Percentiles rank a stretch among this genome's conserved stretches.
Conservation (phyloP, 2,329 filamentous ascomycete species). For the Ophiostoma populinum region DNA sequence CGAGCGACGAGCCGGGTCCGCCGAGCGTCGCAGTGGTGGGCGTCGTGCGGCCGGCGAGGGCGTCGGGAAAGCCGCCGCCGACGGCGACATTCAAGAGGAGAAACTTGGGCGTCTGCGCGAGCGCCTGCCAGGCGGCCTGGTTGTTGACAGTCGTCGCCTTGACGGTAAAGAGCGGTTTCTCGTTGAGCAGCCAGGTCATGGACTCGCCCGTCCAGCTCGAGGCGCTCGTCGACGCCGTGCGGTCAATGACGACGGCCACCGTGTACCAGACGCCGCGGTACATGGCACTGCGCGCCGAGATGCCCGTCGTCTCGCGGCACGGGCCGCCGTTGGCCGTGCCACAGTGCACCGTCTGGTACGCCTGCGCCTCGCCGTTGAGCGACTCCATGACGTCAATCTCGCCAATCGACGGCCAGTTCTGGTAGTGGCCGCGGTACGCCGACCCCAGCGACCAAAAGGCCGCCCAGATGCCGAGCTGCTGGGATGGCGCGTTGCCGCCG, state of each 20-base stretch:
- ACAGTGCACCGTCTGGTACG: constrained; percentile 25
- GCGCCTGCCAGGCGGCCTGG: constrained; percentile 27
- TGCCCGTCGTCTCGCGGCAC: constrained; percentile 24
- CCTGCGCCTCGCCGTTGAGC: constrained; percentile 20
- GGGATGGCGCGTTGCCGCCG: constrained; percentile 13
- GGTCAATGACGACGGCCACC: constrained; percentile 33
- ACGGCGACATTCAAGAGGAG: constrained; percentile 39
- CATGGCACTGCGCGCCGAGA: constrained; percentile 13
- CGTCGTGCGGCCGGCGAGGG: constrained; percentile 14
- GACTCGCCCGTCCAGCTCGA: constrained; percentile 28
- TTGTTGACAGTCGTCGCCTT: constrained; percentile 27
- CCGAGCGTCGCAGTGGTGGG: constrained; percentile 29
- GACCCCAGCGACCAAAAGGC: constrained; percentile 29
- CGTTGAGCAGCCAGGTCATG: constrained; percentile 34
- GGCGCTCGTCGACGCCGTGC: constrained; percentile 17
- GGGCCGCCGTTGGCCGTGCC: constrained; percentile 21
- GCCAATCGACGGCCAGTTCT: constrained; percentile 24
- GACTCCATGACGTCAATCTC: constrained; percentile 30
- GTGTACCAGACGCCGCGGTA: constrained; percentile 23
- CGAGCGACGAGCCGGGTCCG: constrained; percentile 30
- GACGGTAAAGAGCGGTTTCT: constrained; percentile 24
- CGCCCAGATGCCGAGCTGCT: constrained; percentile 26
- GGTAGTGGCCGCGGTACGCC: constrained; percentile 20
- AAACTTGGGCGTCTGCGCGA: constrained; percentile 33
- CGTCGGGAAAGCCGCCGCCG: constrained; percentile 27